Evolutionary conservation across 2,329 filamentous ascomycete genomes (phyloP).

Genomic region (Curvularia spicifera): DNA sequence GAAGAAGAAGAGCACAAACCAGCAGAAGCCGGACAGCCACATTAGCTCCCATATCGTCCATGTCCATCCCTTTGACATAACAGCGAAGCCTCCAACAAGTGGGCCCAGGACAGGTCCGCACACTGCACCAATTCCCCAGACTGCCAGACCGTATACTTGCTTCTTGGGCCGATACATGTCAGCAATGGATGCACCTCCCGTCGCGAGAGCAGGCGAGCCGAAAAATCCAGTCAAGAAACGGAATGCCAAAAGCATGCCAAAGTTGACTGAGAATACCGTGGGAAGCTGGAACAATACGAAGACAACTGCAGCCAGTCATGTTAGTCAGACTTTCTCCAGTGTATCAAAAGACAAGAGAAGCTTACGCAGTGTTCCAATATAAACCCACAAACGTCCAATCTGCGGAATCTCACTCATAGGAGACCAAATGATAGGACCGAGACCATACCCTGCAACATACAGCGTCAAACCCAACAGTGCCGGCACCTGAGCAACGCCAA

Average conservation of each 20-base stretch:
- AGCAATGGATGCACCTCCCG: slow-evolving; percentile 54
- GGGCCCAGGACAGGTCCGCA: slow-evolving; percentile 54
- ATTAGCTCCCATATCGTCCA: slow-evolving; percentile 55
- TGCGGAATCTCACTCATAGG: slow-evolving; percentile 58
- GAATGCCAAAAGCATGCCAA: slow-evolving; percentile 59
- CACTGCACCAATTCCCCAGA: slow-evolving; percentile 53
- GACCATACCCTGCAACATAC: slow-evolving; percentile 40
- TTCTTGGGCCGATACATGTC: slow-evolving; percentile 54
- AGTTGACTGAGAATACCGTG: slow-evolving; percentile 55
- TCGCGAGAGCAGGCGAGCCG: slow-evolving; percentile 55
- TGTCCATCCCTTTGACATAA: slow-evolving; percentile 45
- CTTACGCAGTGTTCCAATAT: slow-evolving; percentile 30
- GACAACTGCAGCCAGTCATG: slow-evolving; percentile 31
- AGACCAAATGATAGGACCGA: slow-evolving; percentile 46
- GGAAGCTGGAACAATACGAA: slow-evolving; percentile 59
- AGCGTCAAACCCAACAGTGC: slow-evolving; percentile 55
- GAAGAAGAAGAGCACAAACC: slow-evolving; percentile 51
- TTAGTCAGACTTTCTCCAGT: not conserved
- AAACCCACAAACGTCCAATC: slow-evolving; percentile 53
- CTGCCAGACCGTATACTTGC: slow-evolving; percentile 49
- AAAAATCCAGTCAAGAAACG: slow-evolving; percentile 59
- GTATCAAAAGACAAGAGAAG: not conserved
- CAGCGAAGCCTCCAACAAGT: slow-evolving; percentile 53
- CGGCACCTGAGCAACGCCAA: slow-evolving; percentile 58
- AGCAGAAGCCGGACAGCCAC: slow-evolving; percentile 51